These are phyloP conservation scores for Maudiozyma barnettii DNA, from an alignment of 805 yeast genomes.

Conservation along the genomic window DNA sequence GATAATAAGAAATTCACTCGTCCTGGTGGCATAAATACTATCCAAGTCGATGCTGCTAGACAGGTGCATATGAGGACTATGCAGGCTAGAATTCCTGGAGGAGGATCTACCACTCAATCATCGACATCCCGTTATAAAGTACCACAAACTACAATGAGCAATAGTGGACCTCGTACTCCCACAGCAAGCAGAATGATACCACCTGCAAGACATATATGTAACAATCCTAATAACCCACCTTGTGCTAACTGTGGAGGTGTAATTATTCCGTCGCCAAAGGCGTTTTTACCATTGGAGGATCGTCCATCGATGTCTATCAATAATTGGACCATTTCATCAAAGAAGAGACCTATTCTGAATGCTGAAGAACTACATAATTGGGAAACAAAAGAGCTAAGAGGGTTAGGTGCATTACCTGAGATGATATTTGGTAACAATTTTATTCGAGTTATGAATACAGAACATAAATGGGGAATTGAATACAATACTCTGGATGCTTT, in stretches of 20 bases:
- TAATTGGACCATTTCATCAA: constrained; percentile 69
- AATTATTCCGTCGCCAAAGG: constrained; percentile 68
- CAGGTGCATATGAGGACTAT: constrained; percentile 43
- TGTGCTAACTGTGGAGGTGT: constrained; percentile 63
- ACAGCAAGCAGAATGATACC: background rate
- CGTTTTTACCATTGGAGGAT: constrained; percentile 53
- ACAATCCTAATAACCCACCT: constrained; percentile 33
- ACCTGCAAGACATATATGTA: constrained; percentile 18
- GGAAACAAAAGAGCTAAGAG: constrained; percentile 42
- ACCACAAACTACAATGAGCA: background rate
- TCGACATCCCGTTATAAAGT: background rate
- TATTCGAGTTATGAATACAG: constrained; percentile 41
- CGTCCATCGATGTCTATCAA: constrained; percentile 57
- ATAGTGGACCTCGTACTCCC: background rate
- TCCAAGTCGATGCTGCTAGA: constrained; percentile 52
- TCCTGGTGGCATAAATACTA: constrained; percentile 38
- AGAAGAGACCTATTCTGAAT: constrained; percentile 67
- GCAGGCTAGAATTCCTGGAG: constrained; percentile 26
- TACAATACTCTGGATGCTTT: constrained; percentile 72
- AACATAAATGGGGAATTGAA: constrained; percentile 38
- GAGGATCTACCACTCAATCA: background rate
- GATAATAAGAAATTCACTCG: background rate
- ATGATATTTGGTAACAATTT: constrained; percentile 90
- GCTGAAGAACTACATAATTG: constrained; percentile 63
- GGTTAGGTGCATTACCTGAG: constrained; percentile 78